Percentiles rank a stretch among this genome's conserved stretches.
phyloP scores from a whole-genome alignment of 768 basidiomycete species.

The Ephemerocybe angulata region DNA sequence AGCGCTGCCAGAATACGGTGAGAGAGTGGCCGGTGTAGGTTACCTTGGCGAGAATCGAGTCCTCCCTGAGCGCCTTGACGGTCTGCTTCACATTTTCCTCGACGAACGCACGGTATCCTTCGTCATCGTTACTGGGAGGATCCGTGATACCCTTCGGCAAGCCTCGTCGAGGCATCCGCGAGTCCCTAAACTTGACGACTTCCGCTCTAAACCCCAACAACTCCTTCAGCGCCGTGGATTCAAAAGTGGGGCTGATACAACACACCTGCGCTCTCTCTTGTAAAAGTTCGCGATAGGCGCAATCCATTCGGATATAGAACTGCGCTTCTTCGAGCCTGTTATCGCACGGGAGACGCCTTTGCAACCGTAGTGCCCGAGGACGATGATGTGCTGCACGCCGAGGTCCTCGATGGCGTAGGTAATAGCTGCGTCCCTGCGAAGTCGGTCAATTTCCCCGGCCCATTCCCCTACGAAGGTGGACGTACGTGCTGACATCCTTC shows the following conservation, averaged over 20 bases:
- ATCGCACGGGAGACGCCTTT: slow-evolving; percentile 32
- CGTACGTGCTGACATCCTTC: slow-evolving; percentile 33
- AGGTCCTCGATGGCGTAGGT: slow-evolving; percentile 31
- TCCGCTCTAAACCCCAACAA: slow-evolving; percentile 23
- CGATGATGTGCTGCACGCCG: slow-evolving; percentile 34
- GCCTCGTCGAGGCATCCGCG: slow-evolving; percentile 28
- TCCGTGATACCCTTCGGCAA: slow-evolving; percentile 20
- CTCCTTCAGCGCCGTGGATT: neutral
- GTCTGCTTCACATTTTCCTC: slow-evolving; percentile 49
- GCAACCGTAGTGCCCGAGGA: slow-evolving; percentile 39
- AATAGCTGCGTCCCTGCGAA: slow-evolving; percentile 29
- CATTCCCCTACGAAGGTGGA: neutral
- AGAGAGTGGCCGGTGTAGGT: neutral
- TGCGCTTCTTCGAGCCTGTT: slow-evolving; percentile 18
- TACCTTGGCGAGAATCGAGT: slow-evolving; percentile 35
- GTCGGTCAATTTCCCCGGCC: neutral
- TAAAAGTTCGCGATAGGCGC: slow-evolving; percentile 31
- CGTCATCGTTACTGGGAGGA: slow-evolving; percentile 20
- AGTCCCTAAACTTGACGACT: slow-evolving; percentile 31
- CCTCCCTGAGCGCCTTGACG: slow-evolving; percentile 35
- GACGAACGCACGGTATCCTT: slow-evolving; percentile 38
- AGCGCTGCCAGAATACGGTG: slow-evolving; percentile 4
- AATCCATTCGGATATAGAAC: slow-evolving; percentile 28
- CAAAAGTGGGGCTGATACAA: neutral
- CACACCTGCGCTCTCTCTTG: slow-evolving; percentile 28